phyloP scores from a whole-genome alignment of 345 rosid genomes.

The Euphorbia peplus region DNA sequence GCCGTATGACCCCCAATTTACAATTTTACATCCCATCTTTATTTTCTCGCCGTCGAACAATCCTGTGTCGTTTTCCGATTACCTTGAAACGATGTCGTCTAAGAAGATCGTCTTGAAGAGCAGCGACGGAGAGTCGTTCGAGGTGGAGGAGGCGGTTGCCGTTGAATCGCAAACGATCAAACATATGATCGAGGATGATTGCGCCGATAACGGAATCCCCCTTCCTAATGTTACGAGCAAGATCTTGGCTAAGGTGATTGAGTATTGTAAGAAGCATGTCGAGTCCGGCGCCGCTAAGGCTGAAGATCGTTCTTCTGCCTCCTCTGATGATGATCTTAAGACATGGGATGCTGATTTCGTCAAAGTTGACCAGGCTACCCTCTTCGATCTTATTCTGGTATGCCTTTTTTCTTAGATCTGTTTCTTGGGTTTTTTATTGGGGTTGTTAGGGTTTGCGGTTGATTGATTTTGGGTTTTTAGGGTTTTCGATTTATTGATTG shows the following conservation, averaged over 20 bases:
- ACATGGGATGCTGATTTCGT: conserved; percentile 30
- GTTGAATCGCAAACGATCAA: conserved; percentile 30
- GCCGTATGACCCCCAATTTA: too few relatives aligned
- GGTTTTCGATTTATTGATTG: background rate
- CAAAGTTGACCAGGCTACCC: conserved; percentile 28
- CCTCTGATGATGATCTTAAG: conserved; percentile 19
- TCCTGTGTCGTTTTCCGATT: background rate
- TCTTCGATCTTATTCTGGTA: conserved; percentile 35
- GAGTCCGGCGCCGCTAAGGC: conserved; percentile 12
- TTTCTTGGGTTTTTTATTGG: background rate
- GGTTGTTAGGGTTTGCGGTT: background rate
- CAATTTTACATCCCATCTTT: too few relatives aligned
- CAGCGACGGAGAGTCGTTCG: conserved; percentile 21
- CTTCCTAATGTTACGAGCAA: conserved; percentile 28
- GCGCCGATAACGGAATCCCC: conserved; percentile 26
- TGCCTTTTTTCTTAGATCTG: background rate
- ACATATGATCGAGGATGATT: conserved; percentile 26
- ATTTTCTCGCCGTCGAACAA: background rate
- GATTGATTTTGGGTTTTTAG: background rate
- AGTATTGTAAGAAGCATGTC: conserved; percentile 36
- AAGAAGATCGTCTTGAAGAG: conserved; percentile 24
- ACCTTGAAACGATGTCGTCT: conserved; percentile 17
- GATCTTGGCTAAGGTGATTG: conserved; percentile 31
- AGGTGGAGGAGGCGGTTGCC: conserved; percentile 24
- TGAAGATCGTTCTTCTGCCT: background rate